Conservation (phyloP, 2,329 filamentous ascomycete genomes). For the Penicillium aurantiogriseum region DNA sequence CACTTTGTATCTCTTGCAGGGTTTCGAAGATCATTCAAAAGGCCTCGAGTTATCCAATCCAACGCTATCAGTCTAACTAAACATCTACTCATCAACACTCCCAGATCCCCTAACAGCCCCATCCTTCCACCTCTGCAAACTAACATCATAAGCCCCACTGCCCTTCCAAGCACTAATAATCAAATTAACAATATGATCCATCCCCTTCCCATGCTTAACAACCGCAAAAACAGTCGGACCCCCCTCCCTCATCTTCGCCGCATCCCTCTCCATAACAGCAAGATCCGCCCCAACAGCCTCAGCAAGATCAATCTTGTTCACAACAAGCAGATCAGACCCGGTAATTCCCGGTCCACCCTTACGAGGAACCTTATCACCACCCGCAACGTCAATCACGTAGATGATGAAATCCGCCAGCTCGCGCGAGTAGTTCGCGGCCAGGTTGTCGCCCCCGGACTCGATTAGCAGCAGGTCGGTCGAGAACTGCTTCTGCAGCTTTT, state of each 20-base stretch:
- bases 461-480: slow-evolving; percentile 82
- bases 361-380: slow-evolving; percentile 92
- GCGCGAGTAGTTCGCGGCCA: slow-evolving; percentile 92
- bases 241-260: slow-evolving; percentile 90
- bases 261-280: slow-evolving; percentile 90
- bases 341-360: slow-evolving; percentile 98
- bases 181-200: slow-evolving; percentile 83
- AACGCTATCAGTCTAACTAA: not conserved
- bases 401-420: slow-evolving; percentile 97
- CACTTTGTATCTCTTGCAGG: not conserved
- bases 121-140: slow-evolving; percentile 46
- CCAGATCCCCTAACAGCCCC: slow-evolving; percentile 41
- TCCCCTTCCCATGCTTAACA: slow-evolving; percentile 86
- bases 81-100: slow-evolving; percentile 28
- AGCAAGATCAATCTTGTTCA: slow-evolving; percentile 97
- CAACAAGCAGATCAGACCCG: slow-evolving; percentile 86
- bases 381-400: slow-evolving; percentile 96
- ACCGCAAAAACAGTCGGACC: slow-evolving; percentile 95
- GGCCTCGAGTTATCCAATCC: not conserved
- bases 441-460: slow-evolving; percentile 92
- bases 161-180: slow-evolving; percentile 90
- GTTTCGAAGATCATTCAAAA: not conserved
- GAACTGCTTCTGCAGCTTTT: slow-evolving; percentile 81
- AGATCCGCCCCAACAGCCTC: slow-evolving; percentile 88
- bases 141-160: slow-evolving; percentile 66